phyloP scores from a whole-genome alignment of 257 asterid species.

The Pogostemon cablin region DNA sequence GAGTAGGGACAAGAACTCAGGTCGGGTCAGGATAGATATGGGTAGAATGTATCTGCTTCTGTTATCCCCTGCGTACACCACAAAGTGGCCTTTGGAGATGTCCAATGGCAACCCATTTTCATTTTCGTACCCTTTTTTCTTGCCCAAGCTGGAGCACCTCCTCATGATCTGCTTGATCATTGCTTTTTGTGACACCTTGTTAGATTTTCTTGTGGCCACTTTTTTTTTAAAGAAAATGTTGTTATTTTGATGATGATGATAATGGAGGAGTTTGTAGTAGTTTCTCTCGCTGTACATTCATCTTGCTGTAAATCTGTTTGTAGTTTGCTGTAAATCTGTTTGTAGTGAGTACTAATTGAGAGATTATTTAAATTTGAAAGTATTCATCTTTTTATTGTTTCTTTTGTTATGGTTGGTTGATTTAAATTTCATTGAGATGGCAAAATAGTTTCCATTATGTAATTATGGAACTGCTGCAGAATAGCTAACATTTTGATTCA shows the following conservation, averaged over 20 bases:
- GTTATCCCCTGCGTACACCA: conserved; percentile 58
- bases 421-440: no score
- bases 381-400: no score
- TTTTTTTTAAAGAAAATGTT: background rate
- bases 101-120: conserved; percentile 55
- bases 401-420: no score
- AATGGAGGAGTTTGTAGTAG: background rate
- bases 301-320: no score
- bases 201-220: conserved; percentile 51
- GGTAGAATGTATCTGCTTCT: conserved; percentile 54
- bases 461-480: no score
- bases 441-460: no score
- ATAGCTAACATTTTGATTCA: no score
- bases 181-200: conserved; percentile 54
- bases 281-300: no score
- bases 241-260: background rate
- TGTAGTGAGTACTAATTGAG: no score
- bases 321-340: no score
- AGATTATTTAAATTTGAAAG: no score
- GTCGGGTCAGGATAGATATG: conserved; percentile 42
- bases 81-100: conserved; percentile 64
- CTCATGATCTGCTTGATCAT: conserved; percentile 57
- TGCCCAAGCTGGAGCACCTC: conserved; percentile 58
- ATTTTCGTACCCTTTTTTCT: conserved; percentile 36
- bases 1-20: conserved; percentile 46